Evolutionary conservation across 2,329 filamentous ascomycete genomes (phyloP).

Genomic region (Ophiosphaerella herpotricha): DNA sequence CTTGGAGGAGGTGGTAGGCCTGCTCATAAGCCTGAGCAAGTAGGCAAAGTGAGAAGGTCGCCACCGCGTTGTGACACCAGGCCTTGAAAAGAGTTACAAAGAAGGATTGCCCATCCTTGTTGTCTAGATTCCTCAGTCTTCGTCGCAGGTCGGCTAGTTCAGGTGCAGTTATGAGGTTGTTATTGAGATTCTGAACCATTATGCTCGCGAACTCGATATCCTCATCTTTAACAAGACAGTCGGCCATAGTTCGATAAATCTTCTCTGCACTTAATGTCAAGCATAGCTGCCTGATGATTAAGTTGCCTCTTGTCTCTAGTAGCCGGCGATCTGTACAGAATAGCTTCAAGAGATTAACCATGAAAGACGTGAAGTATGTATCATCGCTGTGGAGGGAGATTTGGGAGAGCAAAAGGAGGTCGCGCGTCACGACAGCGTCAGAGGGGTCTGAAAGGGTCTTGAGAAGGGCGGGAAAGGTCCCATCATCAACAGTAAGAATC

Average conservation of each 20-base stretch:
- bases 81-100: conserved; percentile 94
- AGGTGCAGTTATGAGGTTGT: conserved; percentile 96
- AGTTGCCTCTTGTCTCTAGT: conserved; percentile 87
- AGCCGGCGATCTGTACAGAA: conserved; percentile 93
- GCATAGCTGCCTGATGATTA: conserved; percentile 95
- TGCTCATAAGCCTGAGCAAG: conserved; percentile 98
- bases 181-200: conserved; percentile 99
- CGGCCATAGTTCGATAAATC: conserved; percentile 93
- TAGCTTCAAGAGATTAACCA: conserved; percentile 92
- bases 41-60: conserved; percentile 93
- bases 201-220: conserved; percentile 98
- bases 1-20: conserved; percentile 92
- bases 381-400: conserved; percentile 97
- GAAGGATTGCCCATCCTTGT: conserved; percentile 91
- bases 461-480: conserved; percentile 91
- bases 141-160: conserved; percentile 91
- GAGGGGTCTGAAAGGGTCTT: conserved; percentile 96
- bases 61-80: conserved; percentile 98
- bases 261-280: conserved; percentile 90
- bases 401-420: conserved; percentile 89
- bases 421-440: conserved; percentile 93
- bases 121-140: conserved; percentile 85
- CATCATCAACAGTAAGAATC: conserved; percentile 88
- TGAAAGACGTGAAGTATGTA: conserved; percentile 96
- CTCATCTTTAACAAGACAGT: conserved; percentile 96